Conservation (phyloP, 1,284 basidiomycete species). For the Moesziomyces parantarcticus region DNA sequence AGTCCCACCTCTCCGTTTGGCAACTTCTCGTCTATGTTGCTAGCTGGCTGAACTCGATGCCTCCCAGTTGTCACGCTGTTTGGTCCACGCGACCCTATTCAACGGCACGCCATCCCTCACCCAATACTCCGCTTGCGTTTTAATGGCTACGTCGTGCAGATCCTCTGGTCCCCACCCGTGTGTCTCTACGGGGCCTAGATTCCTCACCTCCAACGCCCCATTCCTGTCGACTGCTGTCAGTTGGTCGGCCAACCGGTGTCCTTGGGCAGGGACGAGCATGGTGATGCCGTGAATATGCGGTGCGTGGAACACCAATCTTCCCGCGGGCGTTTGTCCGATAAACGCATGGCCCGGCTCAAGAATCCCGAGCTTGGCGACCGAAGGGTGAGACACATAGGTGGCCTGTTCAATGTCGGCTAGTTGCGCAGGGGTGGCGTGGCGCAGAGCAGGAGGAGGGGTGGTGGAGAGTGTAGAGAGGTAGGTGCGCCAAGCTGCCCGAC, state of each 20-base stretch:
- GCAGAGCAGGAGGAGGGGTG: neutral
- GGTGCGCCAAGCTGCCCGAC: neutral
- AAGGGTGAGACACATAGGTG: neutral
- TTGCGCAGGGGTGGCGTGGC: neutral
- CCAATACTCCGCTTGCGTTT: neutral
- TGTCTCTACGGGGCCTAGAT: neutral
- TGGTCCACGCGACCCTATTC: neutral
- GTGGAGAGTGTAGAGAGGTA: neutral
- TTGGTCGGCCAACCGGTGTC: neutral
- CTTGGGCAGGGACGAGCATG: neutral
- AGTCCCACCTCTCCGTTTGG: too few relatives aligned
- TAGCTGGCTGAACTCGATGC: too few relatives aligned
- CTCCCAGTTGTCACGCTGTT: neutral
- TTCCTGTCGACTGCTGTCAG: neutral
- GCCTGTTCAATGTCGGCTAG: neutral
- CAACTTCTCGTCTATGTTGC: too few relatives aligned
- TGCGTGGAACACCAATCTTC: neutral
- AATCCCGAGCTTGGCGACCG: neutral
- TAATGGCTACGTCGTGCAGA: neutral
- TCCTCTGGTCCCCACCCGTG: conserved; percentile 2
- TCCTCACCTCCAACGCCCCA: neutral
- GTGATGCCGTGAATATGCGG: neutral
- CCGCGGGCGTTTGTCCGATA: neutral
- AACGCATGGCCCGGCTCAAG: neutral
- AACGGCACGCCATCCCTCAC: conserved; percentile 1